These are phyloP conservation scores for Actinomucor elegans DNA, from an alignment of 371 early-diverging fungal species.

Conservation along the genomic window DNA sequence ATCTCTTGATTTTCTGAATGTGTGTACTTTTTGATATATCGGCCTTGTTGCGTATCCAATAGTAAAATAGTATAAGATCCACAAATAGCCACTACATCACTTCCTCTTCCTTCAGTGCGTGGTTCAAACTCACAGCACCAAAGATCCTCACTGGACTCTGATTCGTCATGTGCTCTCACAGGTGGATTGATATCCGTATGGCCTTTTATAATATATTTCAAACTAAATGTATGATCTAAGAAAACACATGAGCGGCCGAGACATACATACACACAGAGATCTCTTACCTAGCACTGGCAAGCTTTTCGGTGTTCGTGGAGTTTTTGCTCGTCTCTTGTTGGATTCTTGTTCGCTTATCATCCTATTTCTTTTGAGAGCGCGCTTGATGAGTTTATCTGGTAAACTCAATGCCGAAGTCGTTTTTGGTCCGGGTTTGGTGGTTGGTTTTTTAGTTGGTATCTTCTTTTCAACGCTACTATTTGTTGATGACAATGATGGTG, in stretches of 20 bases:
- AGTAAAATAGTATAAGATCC: constrained; percentile 52
- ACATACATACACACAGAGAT: background rate
- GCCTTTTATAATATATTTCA: constrained; percentile 15
- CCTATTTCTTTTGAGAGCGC: background rate
- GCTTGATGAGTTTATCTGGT: too few species aligned
- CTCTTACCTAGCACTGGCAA: background rate
- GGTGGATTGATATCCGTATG: constrained; percentile 22
- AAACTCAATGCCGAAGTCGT: too few species aligned
- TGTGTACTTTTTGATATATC: constrained; percentile 54
- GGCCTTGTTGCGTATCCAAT: constrained; percentile 48
- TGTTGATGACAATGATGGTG: too few species aligned
- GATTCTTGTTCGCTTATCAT: background rate
- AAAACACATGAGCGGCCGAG: background rate
- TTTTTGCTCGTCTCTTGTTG: background rate
- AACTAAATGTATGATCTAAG: constrained; percentile 1
- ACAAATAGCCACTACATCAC: constrained; percentile 37
- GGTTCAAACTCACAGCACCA: constrained; percentile 51
- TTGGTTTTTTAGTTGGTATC: background rate
- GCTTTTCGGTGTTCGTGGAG: background rate
- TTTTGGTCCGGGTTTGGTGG: background rate
- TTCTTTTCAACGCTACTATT: background rate
- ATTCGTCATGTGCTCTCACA: constrained; percentile 9
- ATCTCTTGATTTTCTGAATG: constrained; percentile 54
- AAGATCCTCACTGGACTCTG: constrained; percentile 19
- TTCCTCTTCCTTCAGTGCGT: too few species aligned